phyloP scores from a whole-genome alignment of 192 early-diverging fungal genomes.

The Coemansia sp. region DNA sequence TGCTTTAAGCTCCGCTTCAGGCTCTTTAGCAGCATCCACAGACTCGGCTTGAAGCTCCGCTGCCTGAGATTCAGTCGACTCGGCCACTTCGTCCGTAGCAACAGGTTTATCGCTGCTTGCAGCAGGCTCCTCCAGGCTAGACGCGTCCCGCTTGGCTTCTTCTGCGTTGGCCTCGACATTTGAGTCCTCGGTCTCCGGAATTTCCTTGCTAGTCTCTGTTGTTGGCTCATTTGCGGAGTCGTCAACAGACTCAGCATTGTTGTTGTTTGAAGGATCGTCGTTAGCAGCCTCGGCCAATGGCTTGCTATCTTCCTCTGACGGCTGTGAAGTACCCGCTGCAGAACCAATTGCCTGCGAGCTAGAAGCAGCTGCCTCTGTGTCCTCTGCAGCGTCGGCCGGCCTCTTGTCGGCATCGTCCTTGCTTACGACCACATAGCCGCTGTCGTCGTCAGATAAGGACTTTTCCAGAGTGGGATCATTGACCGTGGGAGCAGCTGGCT shows the following conservation, averaged over 20 bases:
- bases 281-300: not conserved
- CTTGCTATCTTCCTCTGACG: not conserved
- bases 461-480: not conserved
- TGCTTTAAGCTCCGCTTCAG: not conserved
- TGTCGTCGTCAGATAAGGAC: not conserved
- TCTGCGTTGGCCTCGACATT: not conserved
- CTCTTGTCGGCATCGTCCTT: not conserved
- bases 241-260: not conserved
- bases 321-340: not conserved
- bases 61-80: not conserved
- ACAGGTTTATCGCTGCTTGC: not conserved
- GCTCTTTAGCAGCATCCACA: not conserved
- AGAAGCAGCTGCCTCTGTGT: not conserved
- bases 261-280: not conserved
- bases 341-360: not conserved
- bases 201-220: not conserved
- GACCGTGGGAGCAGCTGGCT: not conserved
- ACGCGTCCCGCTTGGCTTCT: not conserved
- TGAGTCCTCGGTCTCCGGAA: not conserved
- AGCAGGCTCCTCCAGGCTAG: not conserved
- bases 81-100: conserved; percentile 2
- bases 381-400: not conserved
- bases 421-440: conserved; percentile 7
- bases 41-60: not conserved
- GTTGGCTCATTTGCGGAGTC: not conserved